A percentile compares a stretch with the other conserved stretches of the same genome.
Evolutionary conservation across 306 rosid species (phyloP).

Genomic region (Astragalus membranaceus): DNA sequence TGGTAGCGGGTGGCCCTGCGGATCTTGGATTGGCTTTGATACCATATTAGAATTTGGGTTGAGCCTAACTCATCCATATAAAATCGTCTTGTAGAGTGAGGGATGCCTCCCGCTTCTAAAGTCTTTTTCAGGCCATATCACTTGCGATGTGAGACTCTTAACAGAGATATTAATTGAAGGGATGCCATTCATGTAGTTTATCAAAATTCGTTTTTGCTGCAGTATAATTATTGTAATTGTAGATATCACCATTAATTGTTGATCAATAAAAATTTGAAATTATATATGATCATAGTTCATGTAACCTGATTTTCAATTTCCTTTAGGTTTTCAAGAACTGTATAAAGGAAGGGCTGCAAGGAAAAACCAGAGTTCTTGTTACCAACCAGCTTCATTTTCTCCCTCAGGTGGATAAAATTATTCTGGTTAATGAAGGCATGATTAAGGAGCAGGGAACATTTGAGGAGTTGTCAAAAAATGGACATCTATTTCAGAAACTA

Average conservation of each 20-base stretch:
- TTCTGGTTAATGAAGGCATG: conserved; percentile 60
- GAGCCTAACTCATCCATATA: too few relatives aligned
- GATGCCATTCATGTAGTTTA: background rate
- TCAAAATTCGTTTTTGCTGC: background rate
- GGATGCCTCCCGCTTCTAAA: too few relatives aligned
- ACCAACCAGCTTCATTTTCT: conserved; percentile 95
- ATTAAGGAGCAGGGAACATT: conserved; percentile 78
- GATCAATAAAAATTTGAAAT: background rate
- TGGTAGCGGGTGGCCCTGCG: too few relatives aligned
- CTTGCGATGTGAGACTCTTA: too few relatives aligned
- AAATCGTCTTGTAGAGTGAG: too few relatives aligned
- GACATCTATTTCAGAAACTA: conserved; percentile 69
- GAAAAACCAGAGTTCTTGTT: conserved; percentile 83
- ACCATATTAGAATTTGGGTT: too few relatives aligned
- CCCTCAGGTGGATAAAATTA: conserved; percentile 73
- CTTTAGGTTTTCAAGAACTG: conserved; percentile 74
- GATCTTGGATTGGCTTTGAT: too few relatives aligned
- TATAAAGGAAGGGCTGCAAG: conserved; percentile 70
- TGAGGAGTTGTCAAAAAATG: conserved; percentile 66
- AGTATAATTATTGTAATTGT: background rate
- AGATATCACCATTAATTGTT: background rate
- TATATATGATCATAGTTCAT: background rate
- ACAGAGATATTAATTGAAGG: background rate
- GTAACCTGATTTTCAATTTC: conserved; percentile 3
- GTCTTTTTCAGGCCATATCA: too few relatives aligned